Base-by-base conservation (phyloP, 768 basidiomycete genomes). In the Daedaleopsis nitida region DNA sequence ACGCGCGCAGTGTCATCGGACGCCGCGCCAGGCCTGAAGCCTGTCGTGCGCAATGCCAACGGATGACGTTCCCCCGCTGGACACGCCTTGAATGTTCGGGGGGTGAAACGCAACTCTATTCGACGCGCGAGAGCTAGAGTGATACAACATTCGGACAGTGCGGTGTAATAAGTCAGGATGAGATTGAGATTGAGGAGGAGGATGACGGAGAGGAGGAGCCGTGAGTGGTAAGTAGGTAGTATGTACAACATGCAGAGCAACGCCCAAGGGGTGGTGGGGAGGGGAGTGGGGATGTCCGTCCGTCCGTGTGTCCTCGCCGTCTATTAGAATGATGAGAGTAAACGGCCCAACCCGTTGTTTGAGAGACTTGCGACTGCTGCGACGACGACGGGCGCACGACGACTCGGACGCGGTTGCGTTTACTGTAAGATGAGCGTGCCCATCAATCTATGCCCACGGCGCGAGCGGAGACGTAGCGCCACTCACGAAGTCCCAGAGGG, bases 401-500 rank as follows among this genome's bases (percentile, higher is more conserved):
- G 44, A 19, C 13, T 45, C 17, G 38, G 3, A 7, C 7, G 27
- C 7, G 27, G 49, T 17, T n/a, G 14, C 45, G 57, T 21, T 62
- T 34, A 62, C 61, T 62, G 61, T 62, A 52, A 47, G 52, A 58
- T 11, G 38, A 37, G 9, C 7, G 10, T 35, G 14, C 32, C 6
- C 14, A 10, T 35, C 27, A n/a, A 9, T 14, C 34, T 52, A 32
- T 6, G 34, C 51, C 35, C 24, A 7, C 51, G 27, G 21, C 47
- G 23, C 19, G 13, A 52, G 27, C 27, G 39, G 34, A 19, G 32
- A 32, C 13, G 32, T 17, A 37, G 52, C n/a, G n/a, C 13, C n/a
- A 69, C 68, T 59, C 60, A 69, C 66, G 70, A 72, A 72, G 62
- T 72, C 71, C 71, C 71, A 72, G 23, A 72, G 70, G 35, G 71